Conservation (phyloP, 2,329 filamentous ascomycete genomes). For the Simplicillium aogashimaense region DNA sequence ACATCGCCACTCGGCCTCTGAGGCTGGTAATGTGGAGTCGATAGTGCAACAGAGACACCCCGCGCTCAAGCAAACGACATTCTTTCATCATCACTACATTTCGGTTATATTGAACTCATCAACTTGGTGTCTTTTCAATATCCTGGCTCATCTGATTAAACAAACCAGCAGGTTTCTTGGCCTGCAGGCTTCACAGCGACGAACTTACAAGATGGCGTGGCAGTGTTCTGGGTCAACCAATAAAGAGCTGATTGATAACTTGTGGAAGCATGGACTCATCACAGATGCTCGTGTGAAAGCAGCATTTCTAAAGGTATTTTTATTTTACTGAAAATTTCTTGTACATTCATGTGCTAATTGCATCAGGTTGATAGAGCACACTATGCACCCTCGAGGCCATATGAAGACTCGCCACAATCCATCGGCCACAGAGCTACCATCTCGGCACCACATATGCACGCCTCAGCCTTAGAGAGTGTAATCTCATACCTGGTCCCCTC, state of each 20-base stretch:
- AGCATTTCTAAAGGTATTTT: slow-evolving; percentile 64
- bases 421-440: slow-evolving; percentile 49
- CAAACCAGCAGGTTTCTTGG: not conserved
- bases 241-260: slow-evolving; percentile 64
- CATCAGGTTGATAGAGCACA: slow-evolving; percentile 75
- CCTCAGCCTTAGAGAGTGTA: slow-evolving; percentile 39
- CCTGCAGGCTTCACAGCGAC: slow-evolving; percentile 1
- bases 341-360: not conserved
- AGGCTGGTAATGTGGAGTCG: too few relatives aligned
- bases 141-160: too few relatives aligned
- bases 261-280: slow-evolving; percentile 64
- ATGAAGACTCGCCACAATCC: slow-evolving; percentile 47
- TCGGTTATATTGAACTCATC: too few relatives aligned
- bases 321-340: slow-evolving; percentile 2
- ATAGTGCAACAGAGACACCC: too few relatives aligned
- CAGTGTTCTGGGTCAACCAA: slow-evolving; percentile 70
- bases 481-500: slow-evolving; percentile 32
- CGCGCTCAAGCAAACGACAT: too few relatives aligned
- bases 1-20: too few relatives aligned
- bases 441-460: slow-evolving; percentile 53
- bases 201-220: slow-evolving; percentile 67
- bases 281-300: slow-evolving; percentile 59
- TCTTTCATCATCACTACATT: too few relatives aligned
- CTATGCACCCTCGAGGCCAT: slow-evolving; percentile 64
- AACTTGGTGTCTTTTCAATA: too few relatives aligned